Percentiles rank a stretch among this genome's conserved stretches.
Conservation (phyloP, 139 green algal genomes). For the Closterium sp. region DNA sequence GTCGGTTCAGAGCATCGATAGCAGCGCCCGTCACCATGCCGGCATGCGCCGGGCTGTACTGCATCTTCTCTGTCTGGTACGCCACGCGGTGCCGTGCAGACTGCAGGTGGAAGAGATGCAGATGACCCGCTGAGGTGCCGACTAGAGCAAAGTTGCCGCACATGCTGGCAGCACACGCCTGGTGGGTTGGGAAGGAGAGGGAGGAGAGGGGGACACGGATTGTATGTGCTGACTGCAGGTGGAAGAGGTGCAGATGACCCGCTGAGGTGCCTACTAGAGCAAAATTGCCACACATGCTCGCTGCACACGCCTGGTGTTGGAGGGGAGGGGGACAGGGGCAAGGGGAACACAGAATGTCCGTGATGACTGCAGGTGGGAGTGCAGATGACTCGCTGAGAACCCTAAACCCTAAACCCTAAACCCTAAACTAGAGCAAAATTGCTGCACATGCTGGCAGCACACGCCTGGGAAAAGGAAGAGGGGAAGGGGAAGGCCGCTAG, state of each 20-base stretch:
- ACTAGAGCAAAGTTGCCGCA: conserved; percentile 98
- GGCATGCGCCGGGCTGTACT: conserved; percentile 63
- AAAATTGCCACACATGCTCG: conserved; percentile 94
- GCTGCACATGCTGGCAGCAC: conserved; percentile 81
- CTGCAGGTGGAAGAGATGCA: conserved; percentile 96
- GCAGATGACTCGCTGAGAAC: conserved; percentile 67
- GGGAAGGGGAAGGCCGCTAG: not conserved
- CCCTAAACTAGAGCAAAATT: conserved; percentile 97
- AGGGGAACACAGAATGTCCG: not conserved
- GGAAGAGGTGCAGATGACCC: conserved; percentile 89
- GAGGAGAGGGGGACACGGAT: not conserved
- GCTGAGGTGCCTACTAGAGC: conserved; percentile 76
- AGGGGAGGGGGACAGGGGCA: too few species aligned
- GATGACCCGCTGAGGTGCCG: conserved; percentile 67
- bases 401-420: too few species aligned
- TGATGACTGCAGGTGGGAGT: conserved; percentile 91
- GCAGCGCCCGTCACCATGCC: conserved; percentile 66
- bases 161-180: conserved; percentile 67
- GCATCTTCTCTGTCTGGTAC: conserved; percentile 13
- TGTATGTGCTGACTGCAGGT: conserved; percentile 72
- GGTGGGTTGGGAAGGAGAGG: not conserved
- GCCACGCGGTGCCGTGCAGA: conserved; percentile 55
- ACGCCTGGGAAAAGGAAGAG: conserved; percentile 3
- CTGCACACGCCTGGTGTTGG: conserved; percentile 53
- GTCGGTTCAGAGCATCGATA: conserved; percentile 57